A percentile compares a stretch with the other conserved stretches of the same genome.
These are phyloP conservation scores for Nectriaceae sp. DNA, from an alignment of 2,329 filamentous ascomycete species.

Conservation along the genomic window DNA sequence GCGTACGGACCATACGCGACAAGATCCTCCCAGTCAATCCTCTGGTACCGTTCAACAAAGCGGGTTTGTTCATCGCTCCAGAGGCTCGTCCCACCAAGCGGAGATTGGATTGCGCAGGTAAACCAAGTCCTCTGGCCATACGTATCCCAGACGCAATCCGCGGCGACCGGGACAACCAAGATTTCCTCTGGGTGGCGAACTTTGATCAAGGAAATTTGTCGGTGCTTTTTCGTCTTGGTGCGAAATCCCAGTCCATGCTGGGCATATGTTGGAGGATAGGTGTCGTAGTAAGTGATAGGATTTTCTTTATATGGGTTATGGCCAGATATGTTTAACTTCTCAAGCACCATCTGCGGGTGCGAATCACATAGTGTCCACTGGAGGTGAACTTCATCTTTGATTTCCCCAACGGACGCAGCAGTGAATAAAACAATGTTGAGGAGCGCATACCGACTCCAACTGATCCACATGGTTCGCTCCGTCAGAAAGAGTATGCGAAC, in stretches of 20 bases:
- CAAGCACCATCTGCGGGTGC: conserved; percentile 14
- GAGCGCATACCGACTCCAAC: too few relatives aligned
- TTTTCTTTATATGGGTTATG: conserved; percentile 18
- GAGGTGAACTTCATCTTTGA: conserved; percentile 15
- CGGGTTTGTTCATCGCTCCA: conserved; percentile 22
- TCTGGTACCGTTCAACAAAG: conserved; percentile 19
- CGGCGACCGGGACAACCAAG: conserved; percentile 1
- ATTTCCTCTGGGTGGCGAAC: conserved; percentile 17
- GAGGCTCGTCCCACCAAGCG: conserved; percentile 5
- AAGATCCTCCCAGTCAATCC: conserved; percentile 20
- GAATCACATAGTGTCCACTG: conserved; percentile 23
- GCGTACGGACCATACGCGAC: conserved; percentile 18
- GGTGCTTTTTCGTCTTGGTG: conserved; percentile 20
- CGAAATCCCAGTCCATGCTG: conserved; percentile 23
- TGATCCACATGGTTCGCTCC: too few relatives aligned
- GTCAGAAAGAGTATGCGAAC: too few relatives aligned
- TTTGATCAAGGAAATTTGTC: conserved; percentile 18
- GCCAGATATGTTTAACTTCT: conserved; percentile 15
- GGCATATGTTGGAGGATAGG: conserved; percentile 18
- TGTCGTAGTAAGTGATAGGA: conserved; percentile 24
- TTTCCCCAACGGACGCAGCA: not conserved
- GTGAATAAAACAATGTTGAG: conserved; percentile 1
- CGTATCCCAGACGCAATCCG: conserved; percentile 23
- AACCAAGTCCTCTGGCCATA: conserved; percentile 16
- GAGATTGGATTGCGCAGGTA: conserved; percentile 17